Base-by-base conservation (phyloP, 495 filamentous ascomycete species). In the Astrothelium macrocarpum region DNA sequence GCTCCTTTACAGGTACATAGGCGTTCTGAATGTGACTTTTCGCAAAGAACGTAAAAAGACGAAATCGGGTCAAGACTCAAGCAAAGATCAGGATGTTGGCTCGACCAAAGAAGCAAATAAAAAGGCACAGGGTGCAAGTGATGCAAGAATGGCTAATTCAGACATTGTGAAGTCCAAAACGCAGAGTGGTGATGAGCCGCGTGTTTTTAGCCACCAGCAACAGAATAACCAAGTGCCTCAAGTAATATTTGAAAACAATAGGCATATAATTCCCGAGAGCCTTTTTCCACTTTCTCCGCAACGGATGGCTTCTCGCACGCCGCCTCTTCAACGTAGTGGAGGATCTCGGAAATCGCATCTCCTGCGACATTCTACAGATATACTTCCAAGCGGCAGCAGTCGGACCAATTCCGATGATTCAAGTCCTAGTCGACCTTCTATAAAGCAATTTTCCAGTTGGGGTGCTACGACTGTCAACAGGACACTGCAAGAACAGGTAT, bases 21-120 rank as follows among this genome's bases (percentile, higher is more conserved):
- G 94, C 25, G 94, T 98, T 46, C 78, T 98, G 43, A 98, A 98
- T 72, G 94, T 97, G 16, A 97, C 94, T 0, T 97, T 92, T 73
- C 91, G 91, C 26, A 96, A 95, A 74, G 86, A 90, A 59, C 83
- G 81, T 34, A 83, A 82, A 67, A 90, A 87, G 65, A 70, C 69
- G 3, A 63, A 62, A 46, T 45, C 59, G 31, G 9, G 29, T 12
- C 43, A 71, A 69, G 49, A 59, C 42, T 53, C 23, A 64, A 65
- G 59, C 39, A 36, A 58, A 10, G 59, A 49, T 2, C 29, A 32
- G 20, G 53, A 69, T 1, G 43, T 18, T 32, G 42, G 64, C 28
- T 12, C 29, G 63, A 46, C 32, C 32, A 60, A 12, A 23, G 1
- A 23, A 4, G 10, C 32, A 43, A 18, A 16, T 25, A 29, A 28